Base-by-base conservation (phyloP, 257 asterid species). In the Solanum pinnatisectum region DNA sequence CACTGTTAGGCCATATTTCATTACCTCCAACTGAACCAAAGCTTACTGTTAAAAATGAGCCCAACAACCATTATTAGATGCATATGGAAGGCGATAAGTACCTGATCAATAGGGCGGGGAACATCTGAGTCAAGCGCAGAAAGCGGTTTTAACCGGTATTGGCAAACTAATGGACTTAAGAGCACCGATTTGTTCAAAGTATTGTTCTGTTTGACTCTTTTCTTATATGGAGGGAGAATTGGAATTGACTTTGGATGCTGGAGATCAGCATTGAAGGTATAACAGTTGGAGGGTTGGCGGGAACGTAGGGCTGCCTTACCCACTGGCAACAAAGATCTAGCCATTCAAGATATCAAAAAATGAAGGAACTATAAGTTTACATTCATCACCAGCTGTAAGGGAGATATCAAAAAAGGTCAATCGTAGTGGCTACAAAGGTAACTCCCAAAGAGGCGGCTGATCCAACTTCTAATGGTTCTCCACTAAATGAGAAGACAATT, bases 31-130 rank as follows among this genome's bases (percentile, higher is more conserved):
- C 44, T 82, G 85, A 46, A 46, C 70, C 44, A 20, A 10, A 49
- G 20, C 68, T 16, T 44, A 46, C 30, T 18, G 20, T 20, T 32
- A 59, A 77, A 46, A 56, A 37, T 18, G 84, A 81, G 63, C 67
- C 90, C 70, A 65, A 22, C 14, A 77, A 86, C 49, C 32, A 72
- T 23, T 76, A 52, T 39, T 60, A 10, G 68, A 22, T 77, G 46
- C 6, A 6, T 4, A 59, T 25, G 42, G 8, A 22, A 82, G 49
- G 30, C n/a, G 14, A 88, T 49, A 7, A 71, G 52, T 89, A 96
- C 99, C 99, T 93, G 91, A 89, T 89, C 88, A 70, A 33, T 79
- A 87, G 92, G 92, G 72, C 72, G 90, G n/a, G 86, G 86, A 86
- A 89, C 91, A 72, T 94, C 95, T 56, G 98, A 93, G 90, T 90